These are phyloP conservation scores for Boletus fagicola DNA, from an alignment of 768 basidiomycete genomes.

Conservation along the genomic window DNA sequence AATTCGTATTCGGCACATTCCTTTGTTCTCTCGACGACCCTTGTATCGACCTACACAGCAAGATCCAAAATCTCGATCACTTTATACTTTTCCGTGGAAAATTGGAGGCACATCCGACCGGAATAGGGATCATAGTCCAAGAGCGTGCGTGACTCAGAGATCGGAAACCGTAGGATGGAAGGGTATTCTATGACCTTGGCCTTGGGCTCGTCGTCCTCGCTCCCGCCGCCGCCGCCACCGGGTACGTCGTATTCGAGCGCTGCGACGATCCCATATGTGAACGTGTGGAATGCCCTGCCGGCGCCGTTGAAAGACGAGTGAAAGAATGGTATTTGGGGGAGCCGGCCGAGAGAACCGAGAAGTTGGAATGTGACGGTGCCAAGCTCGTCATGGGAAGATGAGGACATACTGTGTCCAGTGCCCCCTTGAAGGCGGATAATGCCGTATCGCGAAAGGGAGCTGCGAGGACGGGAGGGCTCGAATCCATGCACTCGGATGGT, in stretches of 20 bases:
- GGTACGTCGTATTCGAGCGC: slow-evolving; percentile 17
- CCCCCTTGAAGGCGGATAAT: slow-evolving; percentile 6
- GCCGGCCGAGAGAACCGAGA: not conserved
- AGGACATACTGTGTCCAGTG: not conserved
- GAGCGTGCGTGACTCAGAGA: not conserved
- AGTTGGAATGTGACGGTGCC: slow-evolving; percentile 14
- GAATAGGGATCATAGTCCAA: slow-evolving; percentile 24
- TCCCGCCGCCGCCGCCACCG: too few relatives aligned
- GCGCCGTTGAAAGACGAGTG: slow-evolving; percentile 16
- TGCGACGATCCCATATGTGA: not conserved
- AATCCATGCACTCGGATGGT: slow-evolving; percentile 1
- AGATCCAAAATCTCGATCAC: slow-evolving; percentile 20
- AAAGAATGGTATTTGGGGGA: not conserved
- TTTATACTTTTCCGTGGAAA: not conserved
- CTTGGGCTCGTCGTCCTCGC: too few relatives aligned
- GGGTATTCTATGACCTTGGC: slow-evolving; percentile 6
- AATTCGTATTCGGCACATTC: too few relatives aligned
- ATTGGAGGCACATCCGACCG: slow-evolving; percentile 16
- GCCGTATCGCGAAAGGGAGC: not conserved
- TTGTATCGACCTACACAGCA: slow-evolving; percentile 1
- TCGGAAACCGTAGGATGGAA: not conserved
- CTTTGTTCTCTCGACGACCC: too few relatives aligned
- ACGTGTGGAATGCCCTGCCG: slow-evolving; percentile 12
- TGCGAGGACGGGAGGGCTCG: not conserved
- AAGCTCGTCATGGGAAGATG: not conserved